These are phyloP conservation scores for Trichoderma citrinoviride DNA, from an alignment of 2,329 filamentous ascomycete genomes.

Conservation along the genomic window DNA sequence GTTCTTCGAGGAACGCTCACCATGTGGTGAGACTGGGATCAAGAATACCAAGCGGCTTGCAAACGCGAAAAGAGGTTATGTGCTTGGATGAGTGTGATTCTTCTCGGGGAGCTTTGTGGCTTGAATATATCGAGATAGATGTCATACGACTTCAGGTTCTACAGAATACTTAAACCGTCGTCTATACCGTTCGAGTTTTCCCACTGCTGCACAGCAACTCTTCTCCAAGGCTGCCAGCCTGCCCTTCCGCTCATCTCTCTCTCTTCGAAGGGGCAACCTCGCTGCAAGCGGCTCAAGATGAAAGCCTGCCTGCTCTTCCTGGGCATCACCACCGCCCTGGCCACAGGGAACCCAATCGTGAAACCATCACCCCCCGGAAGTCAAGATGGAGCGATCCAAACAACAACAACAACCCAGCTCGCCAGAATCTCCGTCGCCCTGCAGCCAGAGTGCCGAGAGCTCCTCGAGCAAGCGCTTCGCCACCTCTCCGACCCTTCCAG, in stretches of 20 bases:
- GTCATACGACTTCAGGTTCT: too few species aligned
- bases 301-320: not conserved
- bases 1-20: too few species aligned
- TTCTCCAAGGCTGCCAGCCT: not conserved
- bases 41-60: too few species aligned
- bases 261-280: not conserved
- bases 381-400: not conserved
- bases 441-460: constrained; percentile 26
- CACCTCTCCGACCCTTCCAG: constrained; percentile 50
- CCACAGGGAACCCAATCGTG: constrained; percentile 22
- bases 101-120: too few species aligned
- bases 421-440: constrained; percentile 35
- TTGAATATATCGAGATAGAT: too few species aligned
- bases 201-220: not conserved
- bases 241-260: not conserved
- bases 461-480: constrained; percentile 44
- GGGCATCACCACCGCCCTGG: not conserved
- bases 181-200: not conserved
- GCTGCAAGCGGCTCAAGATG: not conserved
- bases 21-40: too few species aligned
- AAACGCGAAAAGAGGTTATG: too few species aligned
- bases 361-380: constrained; percentile 21
- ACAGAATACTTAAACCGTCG: too few species aligned
- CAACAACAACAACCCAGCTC: constrained; percentile 24
- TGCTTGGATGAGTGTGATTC: too few species aligned